A percentile compares a stretch with the other conserved stretches of the same genome.
Evolutionary conservation across 805 yeast species (phyloP).

Genomic region (Myxozyma neglecta): DNA sequence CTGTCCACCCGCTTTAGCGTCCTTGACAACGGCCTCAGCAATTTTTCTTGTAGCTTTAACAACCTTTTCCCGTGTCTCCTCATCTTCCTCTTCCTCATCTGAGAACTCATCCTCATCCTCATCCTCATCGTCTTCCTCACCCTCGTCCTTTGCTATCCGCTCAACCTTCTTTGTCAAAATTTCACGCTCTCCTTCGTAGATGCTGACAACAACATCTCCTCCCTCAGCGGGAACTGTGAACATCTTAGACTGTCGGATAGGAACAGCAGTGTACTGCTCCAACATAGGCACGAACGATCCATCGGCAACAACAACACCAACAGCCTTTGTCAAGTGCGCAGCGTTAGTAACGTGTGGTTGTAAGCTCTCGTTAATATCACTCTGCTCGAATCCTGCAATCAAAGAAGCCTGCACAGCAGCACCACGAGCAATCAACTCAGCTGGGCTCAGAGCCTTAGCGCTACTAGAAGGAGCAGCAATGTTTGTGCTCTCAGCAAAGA

Average conservation of each 20-base stretch:
- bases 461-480: conserved; percentile 74
- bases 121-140: conserved; percentile 46
- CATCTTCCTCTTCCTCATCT: conserved; percentile 51
- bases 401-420: conserved; percentile 93
- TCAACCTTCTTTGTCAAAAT: conserved; percentile 80
- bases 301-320: conserved; percentile 76
- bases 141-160: conserved; percentile 54
- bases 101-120: conserved; percentile 47
- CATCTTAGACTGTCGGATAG: conserved; percentile 73
- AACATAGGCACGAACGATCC: conserved; percentile 66
- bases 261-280: conserved; percentile 83
- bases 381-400: conserved; percentile 73
- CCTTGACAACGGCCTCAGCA: conserved; percentile 75
- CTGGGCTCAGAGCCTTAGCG: conserved; percentile 78
- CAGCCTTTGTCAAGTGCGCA: conserved; percentile 77
- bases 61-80: conserved; percentile 85
- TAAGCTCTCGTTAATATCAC: conserved; percentile 60
- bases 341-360: conserved; percentile 85
- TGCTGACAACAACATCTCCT: conserved; percentile 61
- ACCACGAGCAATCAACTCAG: conserved; percentile 88
- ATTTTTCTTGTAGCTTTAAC: conserved; percentile 71
- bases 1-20: conserved; percentile 60
- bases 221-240: conserved; percentile 62
- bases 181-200: conserved; percentile 83
- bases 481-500: conserved; percentile 79